Base-by-base conservation (phyloP, 108 stramenopile species). In the Cyclotella distinguenda region DNA sequence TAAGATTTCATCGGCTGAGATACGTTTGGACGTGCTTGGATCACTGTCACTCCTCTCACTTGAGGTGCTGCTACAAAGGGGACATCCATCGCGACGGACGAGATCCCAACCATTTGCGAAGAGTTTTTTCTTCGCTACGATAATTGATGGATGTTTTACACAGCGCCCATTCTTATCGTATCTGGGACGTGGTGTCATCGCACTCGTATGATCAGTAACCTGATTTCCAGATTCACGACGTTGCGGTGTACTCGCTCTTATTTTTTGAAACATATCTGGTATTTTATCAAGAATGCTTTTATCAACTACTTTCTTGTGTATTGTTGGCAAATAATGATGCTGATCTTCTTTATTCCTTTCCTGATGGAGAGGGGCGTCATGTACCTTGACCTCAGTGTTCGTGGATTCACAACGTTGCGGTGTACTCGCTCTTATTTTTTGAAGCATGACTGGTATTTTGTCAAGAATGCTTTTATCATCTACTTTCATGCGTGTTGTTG, bases 31-130 rank as follows among this genome's bases (percentile, higher is more conserved):
- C 1, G 35, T 27, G 1, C 21, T 11, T 11, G 23, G 23, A 1
- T 48, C 47, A 2, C 23, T 48, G 22, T 23, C 2, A 21, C 23
- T 19, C 19, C 19, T 10, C 13, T 42, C 40, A 42, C 40, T 42
- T 30, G 50, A 52, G 2, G 30, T 4, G 7, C 7, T 21, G 21
- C 50, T 52, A 27, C 55, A 56, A 22, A 34, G 18, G 39, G 34
- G 38, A 22, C 55, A 56, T 13, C 1, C 9, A n/a, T n/a, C n/a
- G n/a, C n/a, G n/a, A 4, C 36, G 55, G 9, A 56, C 39, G 16
- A 56, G 36, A 19, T 56, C 55, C 55, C 55, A 56, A 56, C 55
- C 55, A 10, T 56, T 56, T 0, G 55, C 34, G 15, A 56, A 56
- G 18, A 36, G 55, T 36, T 28, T 56, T 36, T 56, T 56, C 36